A percentile compares a stretch with the other conserved stretches of the same genome.
These are phyloP conservation scores for Halenospora varia DNA, from an alignment of 495 filamentous ascomycete genomes.

Conservation along the genomic window DNA sequence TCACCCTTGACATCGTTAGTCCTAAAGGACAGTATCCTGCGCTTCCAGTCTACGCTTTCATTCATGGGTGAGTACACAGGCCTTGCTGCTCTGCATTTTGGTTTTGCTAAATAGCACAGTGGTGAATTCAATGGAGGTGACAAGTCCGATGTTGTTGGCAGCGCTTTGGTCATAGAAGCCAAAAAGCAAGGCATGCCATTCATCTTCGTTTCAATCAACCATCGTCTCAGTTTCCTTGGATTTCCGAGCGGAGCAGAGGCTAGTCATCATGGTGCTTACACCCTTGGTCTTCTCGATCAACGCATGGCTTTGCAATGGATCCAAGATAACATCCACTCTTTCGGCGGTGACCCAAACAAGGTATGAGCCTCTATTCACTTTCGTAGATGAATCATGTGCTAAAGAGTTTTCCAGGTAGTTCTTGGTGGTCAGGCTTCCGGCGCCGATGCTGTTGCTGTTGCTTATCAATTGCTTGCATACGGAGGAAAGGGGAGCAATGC, in stretches of 20 bases:
- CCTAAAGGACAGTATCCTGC: slow-evolving; percentile 30
- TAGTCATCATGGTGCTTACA: slow-evolving; percentile 24
- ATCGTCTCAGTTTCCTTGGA: slow-evolving; percentile 60
- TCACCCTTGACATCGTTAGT: slow-evolving; percentile 43
- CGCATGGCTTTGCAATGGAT: slow-evolving; percentile 67
- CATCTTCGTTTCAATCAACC: slow-evolving; percentile 53
- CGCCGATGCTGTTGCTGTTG: slow-evolving; percentile 52
- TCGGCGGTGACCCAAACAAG: slow-evolving; percentile 62
- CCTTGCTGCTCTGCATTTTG: too few relatives aligned
- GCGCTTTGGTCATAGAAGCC: slow-evolving; percentile 40
- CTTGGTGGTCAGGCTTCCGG: slow-evolving; percentile 64
- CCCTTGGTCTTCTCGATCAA: slow-evolving; percentile 65
- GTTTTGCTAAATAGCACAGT: neutral
- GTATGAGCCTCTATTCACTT: neutral
- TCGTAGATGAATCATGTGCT: neutral
- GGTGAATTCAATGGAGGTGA: slow-evolving; percentile 22
- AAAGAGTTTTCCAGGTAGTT: slow-evolving; percentile 49
- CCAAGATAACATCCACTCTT: slow-evolving; percentile 59
- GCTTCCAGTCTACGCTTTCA: slow-evolving; percentile 48
- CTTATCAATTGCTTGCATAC: slow-evolving; percentile 61
- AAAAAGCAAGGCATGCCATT: slow-evolving; percentile 39
- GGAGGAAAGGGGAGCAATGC: slow-evolving; percentile 26
- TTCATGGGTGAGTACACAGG: slow-evolving; percentile 60
- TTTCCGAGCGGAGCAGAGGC: slow-evolving; percentile 29
- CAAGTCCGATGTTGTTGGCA: slow-evolving; percentile 41